Evolutionary conservation across 2,329 filamentous ascomycete species (phyloP).

Genomic region (Pseudogymnoascus destructans): DNA sequence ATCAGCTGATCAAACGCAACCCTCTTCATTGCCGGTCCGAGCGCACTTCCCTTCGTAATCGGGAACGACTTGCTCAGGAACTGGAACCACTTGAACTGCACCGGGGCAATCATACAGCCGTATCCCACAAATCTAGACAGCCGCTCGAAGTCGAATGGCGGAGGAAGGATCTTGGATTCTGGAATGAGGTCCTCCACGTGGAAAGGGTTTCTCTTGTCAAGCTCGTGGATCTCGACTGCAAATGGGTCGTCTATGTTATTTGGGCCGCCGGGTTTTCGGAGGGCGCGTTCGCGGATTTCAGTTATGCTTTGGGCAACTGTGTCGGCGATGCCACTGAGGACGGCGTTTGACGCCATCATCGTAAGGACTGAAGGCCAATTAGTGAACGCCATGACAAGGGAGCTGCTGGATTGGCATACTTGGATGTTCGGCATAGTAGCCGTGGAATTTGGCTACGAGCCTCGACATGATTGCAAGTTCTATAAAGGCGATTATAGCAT

Average conservation of each 20-base stretch:
- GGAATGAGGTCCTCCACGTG: constrained; percentile 53
- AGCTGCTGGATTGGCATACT: constrained; percentile 36
- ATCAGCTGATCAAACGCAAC: constrained; percentile 87
- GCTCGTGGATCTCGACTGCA: constrained; percentile 77
- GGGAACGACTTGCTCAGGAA: constrained; percentile 76
- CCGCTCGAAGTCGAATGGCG: constrained; percentile 90
- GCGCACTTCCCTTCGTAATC: constrained; percentile 61
- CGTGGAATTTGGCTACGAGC: constrained; percentile 77
- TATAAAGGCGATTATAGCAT: constrained; percentile 71
- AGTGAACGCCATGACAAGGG: not conserved
- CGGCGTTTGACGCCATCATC: constrained; percentile 97
- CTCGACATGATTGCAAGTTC: constrained; percentile 79
- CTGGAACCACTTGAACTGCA: constrained; percentile 93
- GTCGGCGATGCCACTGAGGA: constrained; percentile 89
- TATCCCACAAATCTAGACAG: constrained; percentile 94
- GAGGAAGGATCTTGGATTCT: constrained; percentile 49
- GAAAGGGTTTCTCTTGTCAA: constrained; percentile 67
- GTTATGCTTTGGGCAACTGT: constrained; percentile 92
- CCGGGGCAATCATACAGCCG: constrained; percentile 86
- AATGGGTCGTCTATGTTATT: constrained; percentile 55
- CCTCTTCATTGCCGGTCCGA: constrained; percentile 71
- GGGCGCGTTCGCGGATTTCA: constrained; percentile 55
- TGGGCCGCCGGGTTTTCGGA: constrained; percentile 46
- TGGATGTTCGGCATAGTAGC: constrained; percentile 83
- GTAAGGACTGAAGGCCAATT: constrained; percentile 55